Evolutionary conservation across 345 rosid species (phyloP).

Genomic region (Zanthoxylum bungeanum): DNA sequence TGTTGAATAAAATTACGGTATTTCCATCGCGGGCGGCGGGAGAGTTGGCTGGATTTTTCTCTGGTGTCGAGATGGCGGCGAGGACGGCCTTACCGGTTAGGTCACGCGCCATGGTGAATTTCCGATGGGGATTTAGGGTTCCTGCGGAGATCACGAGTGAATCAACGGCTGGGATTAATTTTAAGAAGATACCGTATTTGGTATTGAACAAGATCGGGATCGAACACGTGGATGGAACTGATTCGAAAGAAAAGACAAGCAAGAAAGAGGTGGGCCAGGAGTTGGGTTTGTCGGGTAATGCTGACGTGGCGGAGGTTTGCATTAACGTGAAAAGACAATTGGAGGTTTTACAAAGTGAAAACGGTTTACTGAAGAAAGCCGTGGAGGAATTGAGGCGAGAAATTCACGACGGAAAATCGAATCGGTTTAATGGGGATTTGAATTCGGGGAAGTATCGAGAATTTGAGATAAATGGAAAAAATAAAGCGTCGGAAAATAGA

Average conservation of each 20-base stretch:
- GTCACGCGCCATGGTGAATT: slow-evolving; percentile 59
- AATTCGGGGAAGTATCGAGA: slow-evolving; percentile 42
- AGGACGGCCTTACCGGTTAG: slow-evolving; percentile 67
- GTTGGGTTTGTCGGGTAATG: slow-evolving; percentile 15
- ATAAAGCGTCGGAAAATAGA: slow-evolving; percentile 20
- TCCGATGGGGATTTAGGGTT: slow-evolving; percentile 92
- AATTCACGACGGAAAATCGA: slow-evolving; percentile 25
- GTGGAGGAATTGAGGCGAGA: slow-evolving; percentile 73
- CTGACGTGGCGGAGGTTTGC: slow-evolving; percentile 52
- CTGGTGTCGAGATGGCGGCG: slow-evolving; percentile 75
- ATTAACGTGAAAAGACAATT: slow-evolving; percentile 51
- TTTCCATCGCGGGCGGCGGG: slow-evolving; percentile 32
- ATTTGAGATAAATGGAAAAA: slow-evolving; percentile 37
- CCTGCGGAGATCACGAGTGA: slow-evolving; percentile 51
- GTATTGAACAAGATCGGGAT: slow-evolving; percentile 89
- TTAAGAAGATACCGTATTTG: slow-evolving; percentile 62
- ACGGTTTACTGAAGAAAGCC: slow-evolving; percentile 54
- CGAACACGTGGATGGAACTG: slow-evolving; percentile 58
- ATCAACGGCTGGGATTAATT: slow-evolving; percentile 44
- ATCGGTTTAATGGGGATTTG: slow-evolving; percentile 23
- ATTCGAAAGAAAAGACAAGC: slow-evolving; percentile 20
- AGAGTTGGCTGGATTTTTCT: slow-evolving; percentile 38
- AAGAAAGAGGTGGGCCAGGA: slow-evolving; percentile 16
- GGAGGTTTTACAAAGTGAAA: slow-evolving; percentile 68
- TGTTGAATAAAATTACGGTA: slow-evolving; percentile 36